Base-by-base conservation (phyloP, 2,329 filamentous ascomycete species). In the Apiospora phragmitis region DNA sequence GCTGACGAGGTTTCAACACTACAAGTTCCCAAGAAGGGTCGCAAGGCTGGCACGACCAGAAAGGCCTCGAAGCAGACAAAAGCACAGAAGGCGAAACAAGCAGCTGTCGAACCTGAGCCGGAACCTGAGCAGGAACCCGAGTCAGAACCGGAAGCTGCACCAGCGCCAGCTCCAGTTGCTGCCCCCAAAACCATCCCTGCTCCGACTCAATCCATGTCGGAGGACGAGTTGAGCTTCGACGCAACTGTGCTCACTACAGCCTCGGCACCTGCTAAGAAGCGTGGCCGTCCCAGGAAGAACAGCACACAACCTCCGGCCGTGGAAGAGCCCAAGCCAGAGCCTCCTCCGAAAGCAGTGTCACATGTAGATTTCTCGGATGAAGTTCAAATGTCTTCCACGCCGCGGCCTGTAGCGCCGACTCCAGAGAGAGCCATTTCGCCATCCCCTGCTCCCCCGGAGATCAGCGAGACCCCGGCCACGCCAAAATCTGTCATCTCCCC, bases 31-130 rank as follows among this genome's bases (percentile, higher is more conserved):
- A 89, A 89, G 79, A 89, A 88, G 76, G 86, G 85, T 35, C 85
- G 85, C 67, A 89, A 89, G 74, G 77, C 76, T 3, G 84, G 79
- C n/a, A 62, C 55, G 14, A 80, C 83, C 4, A 84, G 84, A 62
- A 90, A 89, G 73, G 82, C 74, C 0, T 87, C 87, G 0, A 89
- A 88, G 77, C 85, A 87, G 73, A 83, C 83, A 12, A 87, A 86
- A 74, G 71, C 79, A 9, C 85, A 85, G 73, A 77, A 81, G 2
- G 75, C 79, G 9, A 72, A 74, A 45, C 66, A 68, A 16, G 70
- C 76, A 26, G 49, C 72, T 12, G 74, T 78, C 45, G 70, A 47
- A 21, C 18, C 75, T 0, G 74, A 79, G 67, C 12, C 74, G 16
- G 74, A 76, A 26, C 71, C 51, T 16, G 51, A 35, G 7, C 51